A percentile compares a stretch with the other conserved stretches of the same genome.
Conservation (phyloP, 352 stramenopile species). For the Phytophthora lateralis region DNA sequence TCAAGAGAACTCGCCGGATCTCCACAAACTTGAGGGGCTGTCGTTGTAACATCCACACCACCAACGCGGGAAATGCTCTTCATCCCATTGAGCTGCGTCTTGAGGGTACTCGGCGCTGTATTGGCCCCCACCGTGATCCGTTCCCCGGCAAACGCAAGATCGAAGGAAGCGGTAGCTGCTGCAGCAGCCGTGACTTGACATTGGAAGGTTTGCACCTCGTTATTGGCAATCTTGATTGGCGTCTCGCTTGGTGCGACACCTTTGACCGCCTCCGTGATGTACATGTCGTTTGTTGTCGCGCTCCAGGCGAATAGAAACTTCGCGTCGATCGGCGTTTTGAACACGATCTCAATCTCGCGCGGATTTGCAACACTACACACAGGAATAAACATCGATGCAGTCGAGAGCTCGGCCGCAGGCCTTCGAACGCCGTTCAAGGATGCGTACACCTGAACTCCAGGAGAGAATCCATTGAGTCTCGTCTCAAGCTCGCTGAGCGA, state of each 20-base stretch:
- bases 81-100: constrained; percentile 60
- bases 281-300: constrained; percentile 60
- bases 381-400: constrained; percentile 41
- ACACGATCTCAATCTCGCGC: constrained; percentile 59
- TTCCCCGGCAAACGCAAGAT: constrained; percentile 51
- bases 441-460: constrained; percentile 52
- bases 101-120: constrained; percentile 38
- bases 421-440: constrained; percentile 25
- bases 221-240: constrained; percentile 57
- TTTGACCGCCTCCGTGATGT: constrained; percentile 64
- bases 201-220: constrained; percentile 55
- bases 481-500: constrained; percentile 58
- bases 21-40: constrained; percentile 39
- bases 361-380: constrained; percentile 66
- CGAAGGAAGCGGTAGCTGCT: constrained; percentile 44
- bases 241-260: constrained; percentile 40
- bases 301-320: constrained; percentile 55
- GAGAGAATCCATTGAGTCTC: constrained; percentile 56
- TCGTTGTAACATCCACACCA: constrained; percentile 57
- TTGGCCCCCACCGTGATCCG: constrained; percentile 45
- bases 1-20: constrained; percentile 34
- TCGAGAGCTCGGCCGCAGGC: constrained; percentile 31
- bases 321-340: constrained; percentile 57
- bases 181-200: constrained; percentile 53
- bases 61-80: constrained; percentile 41